These are phyloP conservation scores for Phlyctochytrium bullatum DNA, from an alignment of 192 early-diverging fungal species.

Conservation along the genomic window DNA sequence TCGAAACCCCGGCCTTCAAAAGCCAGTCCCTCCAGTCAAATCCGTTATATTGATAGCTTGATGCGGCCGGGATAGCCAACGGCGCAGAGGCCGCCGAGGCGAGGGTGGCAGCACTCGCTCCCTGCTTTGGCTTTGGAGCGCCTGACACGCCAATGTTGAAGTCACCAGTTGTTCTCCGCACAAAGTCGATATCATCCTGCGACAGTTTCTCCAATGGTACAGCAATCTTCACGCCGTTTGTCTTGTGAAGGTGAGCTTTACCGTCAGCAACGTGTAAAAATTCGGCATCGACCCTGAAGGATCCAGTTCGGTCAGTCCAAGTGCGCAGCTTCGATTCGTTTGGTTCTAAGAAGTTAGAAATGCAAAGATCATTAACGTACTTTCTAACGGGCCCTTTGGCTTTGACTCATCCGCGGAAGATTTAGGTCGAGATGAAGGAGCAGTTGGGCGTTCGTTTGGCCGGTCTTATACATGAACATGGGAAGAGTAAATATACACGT, in stretches of 20 bases:
- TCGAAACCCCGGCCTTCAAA: constrained; percentile 66
- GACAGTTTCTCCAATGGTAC: constrained; percentile 89
- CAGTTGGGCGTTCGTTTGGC: constrained; percentile 4
- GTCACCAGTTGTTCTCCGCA: constrained; percentile 44
- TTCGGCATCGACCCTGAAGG: constrained; percentile 90
- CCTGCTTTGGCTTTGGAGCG: constrained; percentile 17
- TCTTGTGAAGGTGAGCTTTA: constrained; percentile 89
- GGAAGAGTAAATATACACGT: not conserved
- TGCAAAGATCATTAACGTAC: constrained; percentile 15
- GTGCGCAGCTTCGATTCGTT: constrained; percentile 69
- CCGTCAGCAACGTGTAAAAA: constrained; percentile 76
- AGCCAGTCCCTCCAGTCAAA: constrained; percentile 97
- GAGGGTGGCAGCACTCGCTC: constrained; percentile 26
- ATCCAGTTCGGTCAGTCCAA: constrained; percentile 91
- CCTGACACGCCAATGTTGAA: constrained; percentile 18
- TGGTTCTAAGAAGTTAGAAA: constrained; percentile 37
- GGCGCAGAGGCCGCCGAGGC: constrained; percentile 29
- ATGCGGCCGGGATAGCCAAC: constrained; percentile 14
- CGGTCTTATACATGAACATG: constrained; percentile 14
- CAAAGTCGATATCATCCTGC: constrained; percentile 43
- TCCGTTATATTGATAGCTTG: constrained; percentile 56
- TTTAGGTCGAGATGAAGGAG: too few relatives aligned
- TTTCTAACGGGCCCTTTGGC: constrained; percentile 19
- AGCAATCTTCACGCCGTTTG: constrained; percentile 90
- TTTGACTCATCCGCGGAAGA: too few relatives aligned